Evolutionary conservation across 169 alveolate genomes (phyloP).

Genomic region (Babesia gibsoni): DNA sequence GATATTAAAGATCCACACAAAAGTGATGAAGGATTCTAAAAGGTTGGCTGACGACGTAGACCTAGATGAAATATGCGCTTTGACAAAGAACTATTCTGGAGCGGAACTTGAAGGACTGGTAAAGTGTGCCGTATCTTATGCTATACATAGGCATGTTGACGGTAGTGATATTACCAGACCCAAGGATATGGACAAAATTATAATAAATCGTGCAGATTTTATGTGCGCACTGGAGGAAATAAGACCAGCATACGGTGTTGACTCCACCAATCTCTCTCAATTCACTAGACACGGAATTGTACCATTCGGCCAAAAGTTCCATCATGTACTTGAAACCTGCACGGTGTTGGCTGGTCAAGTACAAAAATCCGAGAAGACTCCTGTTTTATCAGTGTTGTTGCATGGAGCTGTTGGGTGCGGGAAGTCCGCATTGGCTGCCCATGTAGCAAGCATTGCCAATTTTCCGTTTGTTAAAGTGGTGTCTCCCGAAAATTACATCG

Average conservation of each 20-base stretch:
- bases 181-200: constrained; percentile 75
- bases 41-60: constrained; percentile 87
- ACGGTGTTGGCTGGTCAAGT: constrained; percentile 76
- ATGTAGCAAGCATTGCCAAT: constrained; percentile 89
- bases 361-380: constrained; percentile 81
- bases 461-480: constrained; percentile 95
- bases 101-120: constrained; percentile 98
- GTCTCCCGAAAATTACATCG: constrained; percentile 95
- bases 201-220: constrained; percentile 88
- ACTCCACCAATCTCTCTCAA: constrained; percentile 66
- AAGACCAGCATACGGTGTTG: constrained; percentile 96
- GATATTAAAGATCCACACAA: constrained; percentile 97
- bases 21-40: constrained; percentile 84
- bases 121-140: constrained; percentile 92
- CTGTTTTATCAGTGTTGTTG: constrained; percentile 89
- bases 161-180: constrained; percentile 78
- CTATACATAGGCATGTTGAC: constrained; percentile 89
- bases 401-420: constrained; percentile 96
- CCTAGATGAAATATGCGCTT: constrained; percentile 86
- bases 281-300: constrained; percentile 88
- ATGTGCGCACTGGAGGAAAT: constrained; percentile 91
- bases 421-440: constrained; percentile 97
- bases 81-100: constrained; percentile 98
- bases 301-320: constrained; percentile 86
- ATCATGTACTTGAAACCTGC: constrained; percentile 78